Evolutionary conservation across 768 basidiomycete genomes (phyloP).

Genomic region (Austroboletus festivus): DNA sequence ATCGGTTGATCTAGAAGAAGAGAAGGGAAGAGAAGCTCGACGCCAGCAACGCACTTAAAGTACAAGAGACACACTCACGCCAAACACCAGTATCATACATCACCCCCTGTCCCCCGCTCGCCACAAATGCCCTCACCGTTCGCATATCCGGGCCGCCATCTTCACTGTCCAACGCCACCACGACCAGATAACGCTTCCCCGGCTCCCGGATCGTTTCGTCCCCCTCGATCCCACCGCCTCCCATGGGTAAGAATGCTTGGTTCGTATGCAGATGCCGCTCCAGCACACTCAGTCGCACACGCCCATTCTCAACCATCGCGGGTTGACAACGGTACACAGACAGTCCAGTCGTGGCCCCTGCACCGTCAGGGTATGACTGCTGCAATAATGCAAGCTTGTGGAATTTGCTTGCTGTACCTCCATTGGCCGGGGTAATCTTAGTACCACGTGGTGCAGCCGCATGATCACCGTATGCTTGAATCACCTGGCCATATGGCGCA

Average conservation of each 20-base stretch:
- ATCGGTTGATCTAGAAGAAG: slow-evolving; percentile 80
- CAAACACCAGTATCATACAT: slow-evolving; percentile 81
- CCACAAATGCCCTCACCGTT: slow-evolving; percentile 80
- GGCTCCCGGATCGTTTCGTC: slow-evolving; percentile 47
- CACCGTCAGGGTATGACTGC: slow-evolving; percentile 58
- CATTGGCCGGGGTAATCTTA: slow-evolving; percentile 80
- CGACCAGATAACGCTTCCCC: slow-evolving; percentile 68
- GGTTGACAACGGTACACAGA: slow-evolving; percentile 84
- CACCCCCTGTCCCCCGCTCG: slow-evolving; percentile 78
- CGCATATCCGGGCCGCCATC: slow-evolving; percentile 75
- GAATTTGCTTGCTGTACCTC: slow-evolving; percentile 88
- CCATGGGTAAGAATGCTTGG: slow-evolving; percentile 95
- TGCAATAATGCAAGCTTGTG: slow-evolving; percentile 80
- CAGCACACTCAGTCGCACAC: slow-evolving; percentile 63
- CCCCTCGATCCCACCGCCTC: slow-evolving; percentile 43
- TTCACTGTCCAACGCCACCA: slow-evolving; percentile 76
- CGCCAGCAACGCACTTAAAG: not conserved
- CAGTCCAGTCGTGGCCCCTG: slow-evolving; percentile 61
- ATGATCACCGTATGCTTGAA: slow-evolving; percentile 79
- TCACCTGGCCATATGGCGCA: slow-evolving; percentile 83
- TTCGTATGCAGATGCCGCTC: slow-evolving; percentile 90
- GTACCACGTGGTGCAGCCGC: slow-evolving; percentile 64
- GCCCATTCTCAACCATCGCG: slow-evolving; percentile 41
- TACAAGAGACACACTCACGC: slow-evolving; percentile 63
- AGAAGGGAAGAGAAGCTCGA: slow-evolving; percentile 3